Percentiles rank a stretch among this genome's conserved stretches.
These are phyloP conservation scores for Syzygium aqueum DNA, from an alignment of 345 rosid genomes.

Conservation along the genomic window DNA sequence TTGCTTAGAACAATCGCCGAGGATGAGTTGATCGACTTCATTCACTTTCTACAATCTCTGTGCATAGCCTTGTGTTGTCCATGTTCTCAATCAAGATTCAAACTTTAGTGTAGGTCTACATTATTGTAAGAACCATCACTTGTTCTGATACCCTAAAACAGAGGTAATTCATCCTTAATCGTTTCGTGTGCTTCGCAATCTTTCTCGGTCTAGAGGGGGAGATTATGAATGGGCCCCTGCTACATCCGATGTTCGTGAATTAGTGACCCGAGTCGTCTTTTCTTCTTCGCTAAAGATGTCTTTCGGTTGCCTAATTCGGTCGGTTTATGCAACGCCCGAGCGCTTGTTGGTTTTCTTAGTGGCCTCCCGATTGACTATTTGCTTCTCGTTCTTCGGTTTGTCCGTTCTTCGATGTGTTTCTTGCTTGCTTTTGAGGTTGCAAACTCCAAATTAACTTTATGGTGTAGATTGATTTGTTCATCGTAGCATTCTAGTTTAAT, in stretches of 20 bases:
- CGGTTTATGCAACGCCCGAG: background rate
- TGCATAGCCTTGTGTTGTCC: background rate
- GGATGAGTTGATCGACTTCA: background rate
- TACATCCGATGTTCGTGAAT: background rate
- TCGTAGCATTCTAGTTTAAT: background rate
- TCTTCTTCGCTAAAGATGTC: background rate
- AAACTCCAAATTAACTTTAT: background rate
- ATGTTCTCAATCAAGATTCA: background rate
- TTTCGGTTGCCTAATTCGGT: background rate
- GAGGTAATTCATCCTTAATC: background rate
- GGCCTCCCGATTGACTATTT: background rate
- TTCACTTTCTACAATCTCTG: background rate
- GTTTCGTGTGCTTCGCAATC: background rate
- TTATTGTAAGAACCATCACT: background rate
- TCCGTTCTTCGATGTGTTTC: background rate
- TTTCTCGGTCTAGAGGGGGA: background rate
- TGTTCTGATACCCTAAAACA: background rate
- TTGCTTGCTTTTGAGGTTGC: background rate
- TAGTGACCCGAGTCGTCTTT: background rate
- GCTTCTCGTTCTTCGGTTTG: background rate
- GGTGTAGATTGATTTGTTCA: background rate
- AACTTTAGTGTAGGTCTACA: background rate
- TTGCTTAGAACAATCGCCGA: background rate
- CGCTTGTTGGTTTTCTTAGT: background rate
- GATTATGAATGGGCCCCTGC: background rate